Percentiles rank a stretch among this genome's conserved stretches.
phyloP scores from a whole-genome alignment of 2,329 filamentous ascomycete species.

The Apiospora saccharicola region DNA sequence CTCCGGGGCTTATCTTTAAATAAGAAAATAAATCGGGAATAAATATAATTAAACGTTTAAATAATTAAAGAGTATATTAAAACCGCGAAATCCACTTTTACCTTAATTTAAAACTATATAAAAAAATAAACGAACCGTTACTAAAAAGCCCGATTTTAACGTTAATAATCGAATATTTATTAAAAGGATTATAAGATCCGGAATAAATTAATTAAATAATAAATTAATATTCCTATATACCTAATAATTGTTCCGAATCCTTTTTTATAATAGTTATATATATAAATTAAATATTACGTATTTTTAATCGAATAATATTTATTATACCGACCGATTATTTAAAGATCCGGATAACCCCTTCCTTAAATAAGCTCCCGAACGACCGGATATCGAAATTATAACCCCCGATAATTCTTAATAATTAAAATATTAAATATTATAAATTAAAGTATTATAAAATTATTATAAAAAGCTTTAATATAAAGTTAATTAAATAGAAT shows the following conservation, averaged over 20 bases:
- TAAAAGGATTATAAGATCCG: too few species aligned
- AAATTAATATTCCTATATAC: conserved; percentile 13
- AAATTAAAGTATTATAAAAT: neutral
- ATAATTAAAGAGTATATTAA: neutral
- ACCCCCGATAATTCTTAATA: too few species aligned
- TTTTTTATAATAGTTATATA: too few species aligned
- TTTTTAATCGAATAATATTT: too few species aligned
- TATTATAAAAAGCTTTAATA: conserved; percentile 30
- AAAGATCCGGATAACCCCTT: too few species aligned
- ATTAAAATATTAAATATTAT: too few species aligned
- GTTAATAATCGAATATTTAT: neutral
- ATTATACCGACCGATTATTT: too few species aligned
- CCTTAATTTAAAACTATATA: conserved; percentile 11
- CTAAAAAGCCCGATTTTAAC: neutral
- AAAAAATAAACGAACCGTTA: conserved; percentile 25
- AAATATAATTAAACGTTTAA: neutral
- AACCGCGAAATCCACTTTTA: conserved; percentile 27
- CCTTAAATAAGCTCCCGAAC: too few species aligned
- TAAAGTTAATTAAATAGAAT: conserved; percentile 31
- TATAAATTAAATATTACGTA: too few species aligned
- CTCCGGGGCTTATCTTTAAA: too few species aligned
- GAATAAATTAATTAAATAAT: conserved; percentile 26
- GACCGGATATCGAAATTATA: too few species aligned
- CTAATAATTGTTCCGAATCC: too few species aligned
- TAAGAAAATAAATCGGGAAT: neutral